Evolutionary conservation across 768 basidiomycete genomes (phyloP), one percentile per base, ranked within the genome.

Genomic region (Macrolepiota dolichaula): DNA sequence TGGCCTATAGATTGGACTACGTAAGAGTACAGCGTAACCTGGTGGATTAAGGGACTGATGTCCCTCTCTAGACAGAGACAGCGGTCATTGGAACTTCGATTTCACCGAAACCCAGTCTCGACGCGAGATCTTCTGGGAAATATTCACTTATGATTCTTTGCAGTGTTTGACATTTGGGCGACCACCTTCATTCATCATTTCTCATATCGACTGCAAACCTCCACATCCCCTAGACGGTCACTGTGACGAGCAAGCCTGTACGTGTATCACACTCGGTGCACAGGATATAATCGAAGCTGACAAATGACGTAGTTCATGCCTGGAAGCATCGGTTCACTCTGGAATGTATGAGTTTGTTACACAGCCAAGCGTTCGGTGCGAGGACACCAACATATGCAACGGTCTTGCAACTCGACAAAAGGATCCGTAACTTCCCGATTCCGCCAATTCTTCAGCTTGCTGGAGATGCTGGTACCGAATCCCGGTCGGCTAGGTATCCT

Each of bases 311-410:
- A 88, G 87, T 81, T 70, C 80, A 86, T 61, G 77, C 81, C 19
- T 89, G 87, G 87, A 88, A 89, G 71, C 85, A 88, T 64, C 79
- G 83, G 24, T 88, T 87, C 62, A 75, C 81, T 24, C 82, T 85
- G 1, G 85, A 88, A 67, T 88, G 87, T 66, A 85, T 88, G 83
- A 82, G 81, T 35, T 72, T 83, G 4, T 77, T 88, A 55, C 85
- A 86, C 62, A 86, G 87, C 64, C 85, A 88, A 69, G 87, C 87
- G 0, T 88, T 86, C 63, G 85, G 85, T 4, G 86, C 87, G 24
- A 85, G 82, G 69, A 82, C 81, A 51, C 87, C 87, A 19, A 83
- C 84, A 11, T 88, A 89, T 62, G 79, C 83, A 5, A 86, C 84
- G 0, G 79, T 88, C 17, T 73, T 87, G n/a, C 84, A 86, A 62